Base-by-base conservation (phyloP, 306 rosid species). In the cucumber (Cucumis sativus) region DNA sequence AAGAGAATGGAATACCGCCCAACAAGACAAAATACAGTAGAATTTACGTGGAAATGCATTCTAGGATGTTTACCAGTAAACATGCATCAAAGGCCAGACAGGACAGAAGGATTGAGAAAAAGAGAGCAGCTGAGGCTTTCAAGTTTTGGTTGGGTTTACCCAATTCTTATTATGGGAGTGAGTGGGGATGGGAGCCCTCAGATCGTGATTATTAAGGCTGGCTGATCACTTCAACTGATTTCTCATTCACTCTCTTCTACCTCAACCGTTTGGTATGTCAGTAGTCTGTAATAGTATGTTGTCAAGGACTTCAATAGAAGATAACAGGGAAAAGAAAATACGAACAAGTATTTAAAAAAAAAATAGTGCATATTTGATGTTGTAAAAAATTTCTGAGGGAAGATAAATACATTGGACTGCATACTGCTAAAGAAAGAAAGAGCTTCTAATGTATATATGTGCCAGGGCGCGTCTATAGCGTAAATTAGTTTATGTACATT, bases 31-130 rank as follows among this genome's bases (percentile, higher is more conserved):
- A 95, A 88, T 92, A 70, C 84, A 90, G 91, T 78, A 85, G 91
- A 85, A 90, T 95, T 76, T 95, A 95, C n/a, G 98, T 95, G 85
- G 98, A 92, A 84, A 92, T 95, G 98, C 98, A 92, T 81, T 95
- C 98, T 6, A 95, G 92, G 78, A 92, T 95, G 97, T 95, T 95
- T 77, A 90, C 98, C 6, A 95, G 98, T 71, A 95, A 92, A 85
- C 98, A 95, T 85, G 98, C 98, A 51, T 95, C 98, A 25, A 79
- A 79, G 81, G 98, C 98, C 40, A 92, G 98, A 83, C 96, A 89
- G 80, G 96, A 95, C 76, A 84, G 95, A 78, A 90, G 98, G 86
- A 77, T 61, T 0, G 98, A 95, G 84, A 90, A 89, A 90, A 95
- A 92, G 88, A 89, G 97, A 79, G 97, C 97, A 21, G 97, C 97